Evolutionary conservation across 2,329 filamentous ascomycete species (phyloP), one percentile per base, ranked within the genome.

Genomic region (Curvularia sp.): DNA sequence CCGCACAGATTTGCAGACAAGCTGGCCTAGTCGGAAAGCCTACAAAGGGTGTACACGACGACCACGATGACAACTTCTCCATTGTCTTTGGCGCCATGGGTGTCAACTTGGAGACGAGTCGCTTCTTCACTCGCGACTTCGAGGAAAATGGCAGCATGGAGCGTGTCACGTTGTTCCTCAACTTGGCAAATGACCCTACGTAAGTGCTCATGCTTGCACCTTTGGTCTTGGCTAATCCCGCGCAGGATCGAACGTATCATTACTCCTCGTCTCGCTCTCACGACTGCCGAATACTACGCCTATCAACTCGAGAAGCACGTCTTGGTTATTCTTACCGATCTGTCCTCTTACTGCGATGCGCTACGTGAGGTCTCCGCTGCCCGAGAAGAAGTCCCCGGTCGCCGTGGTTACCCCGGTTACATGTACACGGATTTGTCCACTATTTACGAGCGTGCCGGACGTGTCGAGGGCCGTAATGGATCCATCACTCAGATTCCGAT

Each of bases 351-450:
- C 86, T 99, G 96, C 79, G 95, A 99, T 80, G 96, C 95, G 67
- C 89, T 99, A 66, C 95, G 95, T 87, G 95, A 99, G 82, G 95
- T 99, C 50, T 99, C 95, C 13, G 94, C 95, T 54, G 95, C 95
- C 53, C 88, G 95, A 83, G 95, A 99, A 86, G 95, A 99, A 88
- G 95, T 99, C 43, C 95, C 95, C 41, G 95, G 95, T 85, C 94
- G 95, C 80, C 94, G 95, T 88, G 95, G 95, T 86, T 99, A 95
- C 84, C 95, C 95, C 53, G 95, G 95, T 91, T 99, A 99, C 86
- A 99, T 99, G 95, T 99, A 99, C 85, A 99, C 95, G 70, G 96
- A 99, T 88, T 91, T 99, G 88, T 97, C 95, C 60, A 99, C 95
- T 76, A 97, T 99, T 74, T 99, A 99, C 85, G 95, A 99, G 83